phyloP scores from a whole-genome alignment of 2,329 filamentous ascomycete species.

The Penicillium sp. region DNA sequence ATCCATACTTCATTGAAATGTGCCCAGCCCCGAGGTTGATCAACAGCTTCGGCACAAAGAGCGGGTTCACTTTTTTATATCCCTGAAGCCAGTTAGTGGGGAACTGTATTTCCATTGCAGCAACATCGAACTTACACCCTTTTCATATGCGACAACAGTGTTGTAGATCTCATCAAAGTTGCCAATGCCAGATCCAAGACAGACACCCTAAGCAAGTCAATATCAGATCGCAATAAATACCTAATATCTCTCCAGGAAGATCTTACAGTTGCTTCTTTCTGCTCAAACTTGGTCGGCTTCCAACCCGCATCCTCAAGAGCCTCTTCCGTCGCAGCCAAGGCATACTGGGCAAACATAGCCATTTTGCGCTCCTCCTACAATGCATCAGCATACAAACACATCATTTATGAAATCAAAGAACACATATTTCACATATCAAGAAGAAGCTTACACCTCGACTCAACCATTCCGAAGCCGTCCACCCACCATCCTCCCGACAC shows the following conservation, averaged over 20 bases:
- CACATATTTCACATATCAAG: background rate
- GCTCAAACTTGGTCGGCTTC: conserved; percentile 59
- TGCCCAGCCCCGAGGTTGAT: conserved; percentile 96
- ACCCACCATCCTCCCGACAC: conserved; percentile 42
- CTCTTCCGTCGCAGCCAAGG: conserved; percentile 80
- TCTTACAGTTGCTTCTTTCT: conserved; percentile 68
- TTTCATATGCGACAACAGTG: conserved; percentile 73
- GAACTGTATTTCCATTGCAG: background rate
- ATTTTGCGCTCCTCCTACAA: conserved; percentile 69
- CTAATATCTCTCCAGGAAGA: background rate
- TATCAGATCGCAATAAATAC: conserved; percentile 14
- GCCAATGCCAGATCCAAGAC: conserved; percentile 91
- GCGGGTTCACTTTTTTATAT: conserved; percentile 86
- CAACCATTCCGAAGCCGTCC: conserved; percentile 47
- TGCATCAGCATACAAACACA: background rate
- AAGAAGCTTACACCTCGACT: conserved; percentile 37
- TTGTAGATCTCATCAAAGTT: conserved; percentile 88
- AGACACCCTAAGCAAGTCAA: conserved; percentile 66
- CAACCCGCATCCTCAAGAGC: conserved; percentile 81
- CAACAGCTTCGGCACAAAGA: conserved; percentile 89
- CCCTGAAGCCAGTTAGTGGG: conserved; percentile 56
- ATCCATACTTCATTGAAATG: conserved; percentile 86
- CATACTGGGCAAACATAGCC: conserved; percentile 91
- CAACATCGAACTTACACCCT: conserved; percentile 57
- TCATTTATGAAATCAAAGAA: background rate